A percentile compares a stretch with the other conserved stretches of the same genome.
Conservation (phyloP, 306 rosid genomes). For the Quercus aquifolioides region DNA sequence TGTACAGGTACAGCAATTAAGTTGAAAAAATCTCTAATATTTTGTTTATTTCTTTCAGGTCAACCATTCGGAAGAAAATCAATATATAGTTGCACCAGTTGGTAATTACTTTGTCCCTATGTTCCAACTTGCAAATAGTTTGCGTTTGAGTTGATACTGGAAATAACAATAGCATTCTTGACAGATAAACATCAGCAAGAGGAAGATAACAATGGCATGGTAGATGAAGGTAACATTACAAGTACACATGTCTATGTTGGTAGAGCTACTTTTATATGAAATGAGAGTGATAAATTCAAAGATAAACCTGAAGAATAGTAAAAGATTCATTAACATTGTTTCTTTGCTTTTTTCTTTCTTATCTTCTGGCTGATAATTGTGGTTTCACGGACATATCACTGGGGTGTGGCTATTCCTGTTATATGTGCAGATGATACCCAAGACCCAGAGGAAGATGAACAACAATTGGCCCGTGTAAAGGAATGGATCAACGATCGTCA, state of each 20-base stretch:
- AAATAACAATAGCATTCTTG: conserved; percentile 11
- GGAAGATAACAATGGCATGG: conserved; percentile 41
- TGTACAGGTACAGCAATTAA: conserved; percentile 6
- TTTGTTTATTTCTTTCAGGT: conserved; percentile 41
- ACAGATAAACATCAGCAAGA: conserved; percentile 60
- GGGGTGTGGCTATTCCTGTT: not conserved
- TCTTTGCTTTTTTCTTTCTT: not conserved
- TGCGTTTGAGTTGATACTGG: conserved; percentile 3
- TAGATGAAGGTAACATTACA: conserved; percentile 63
- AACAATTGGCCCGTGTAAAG: conserved; percentile 63
- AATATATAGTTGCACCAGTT: conserved; percentile 62
- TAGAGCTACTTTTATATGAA: not conserved
- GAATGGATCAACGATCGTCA: conserved; percentile 70
- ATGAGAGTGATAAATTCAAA: not conserved
- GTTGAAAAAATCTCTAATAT: conserved; percentile 12
- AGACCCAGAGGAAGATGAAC: conserved; percentile 76
- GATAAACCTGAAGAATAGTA: not conserved
- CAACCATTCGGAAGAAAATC: conserved; percentile 59
- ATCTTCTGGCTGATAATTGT: not conserved
- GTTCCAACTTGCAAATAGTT: conserved; percentile 2
- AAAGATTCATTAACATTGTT: not conserved
- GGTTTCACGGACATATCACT: conserved; percentile 7
- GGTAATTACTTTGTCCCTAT: conserved; percentile 40
- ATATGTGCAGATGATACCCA: conserved; percentile 67
- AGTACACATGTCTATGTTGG: conserved; percentile 1